Evolutionary conservation across 2,329 filamentous ascomycete species (phyloP), one percentile per base, ranked within the genome.

Genomic region (Dendryphion nanum): DNA sequence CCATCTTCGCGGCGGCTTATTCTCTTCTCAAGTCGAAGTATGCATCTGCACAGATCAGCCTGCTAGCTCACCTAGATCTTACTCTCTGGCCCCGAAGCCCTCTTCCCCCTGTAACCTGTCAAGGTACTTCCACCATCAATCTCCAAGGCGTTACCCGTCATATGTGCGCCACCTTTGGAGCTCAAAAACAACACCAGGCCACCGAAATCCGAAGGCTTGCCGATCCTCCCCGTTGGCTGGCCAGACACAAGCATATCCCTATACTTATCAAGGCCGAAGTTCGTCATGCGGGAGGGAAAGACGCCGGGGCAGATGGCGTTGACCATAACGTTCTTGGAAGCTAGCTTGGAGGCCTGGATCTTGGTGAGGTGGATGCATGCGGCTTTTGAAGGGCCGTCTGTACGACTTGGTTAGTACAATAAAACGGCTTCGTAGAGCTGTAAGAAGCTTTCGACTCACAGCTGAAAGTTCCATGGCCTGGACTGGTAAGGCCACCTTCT

Each of bases 201-300:
- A 3, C 65, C 72, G 49, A 75, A 73, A 44, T 75, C 72, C 38
- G 65, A 63, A 2, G 72, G 71, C 48, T 69, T 72, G 4, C 72
- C 72, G 20, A 74, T 63, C 13, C 72, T 53, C 1, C 72, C 72
- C 8, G 65, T 71, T 1, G 72, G 72, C 55, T 75, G 72, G 5
- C 64, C 60, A 0, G 61, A 47, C 30, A 72, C 66, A 15, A 80
- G 65, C 2, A 64, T 63, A 28, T 77, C 73, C 35, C 68, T 66
- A 38, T 69, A 76, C 37, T 71, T 68, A 20, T 73, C 58, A 31
- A 80, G 59, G 0, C 74, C 76, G 20, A 71, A 75, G n/a, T 66
- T 69, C 46, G 76, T 77, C 74, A 77, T 77, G 32, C 75, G 73
- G 19, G 70, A 74, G 30, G 75, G 66, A 47, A 77, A 77, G 12